A percentile compares a stretch with the other conserved stretches of the same genome.
Evolutionary conservation across 345 rosid species (phyloP).

Genomic region (Eucalyptus dawsonii): DNA sequence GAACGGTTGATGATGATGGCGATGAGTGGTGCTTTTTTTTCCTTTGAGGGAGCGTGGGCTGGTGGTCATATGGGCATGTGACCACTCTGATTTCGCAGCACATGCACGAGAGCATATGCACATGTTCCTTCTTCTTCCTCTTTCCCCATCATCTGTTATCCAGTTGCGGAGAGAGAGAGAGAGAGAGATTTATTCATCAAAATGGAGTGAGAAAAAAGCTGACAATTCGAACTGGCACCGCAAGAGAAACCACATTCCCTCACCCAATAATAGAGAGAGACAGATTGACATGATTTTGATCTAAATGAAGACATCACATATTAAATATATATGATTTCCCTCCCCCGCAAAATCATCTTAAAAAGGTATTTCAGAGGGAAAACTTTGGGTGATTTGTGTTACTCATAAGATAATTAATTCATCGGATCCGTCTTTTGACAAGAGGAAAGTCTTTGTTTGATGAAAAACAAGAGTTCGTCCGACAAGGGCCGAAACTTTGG

Average conservation of each 20-base stretch:
- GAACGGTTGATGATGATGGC: neutral
- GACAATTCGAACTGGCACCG: neutral
- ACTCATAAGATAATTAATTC: neutral
- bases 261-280: neutral
- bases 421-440: fast-evolving
- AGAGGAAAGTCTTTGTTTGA: neutral
- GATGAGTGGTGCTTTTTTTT: neutral
- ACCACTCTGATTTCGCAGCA: neutral
- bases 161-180: neutral
- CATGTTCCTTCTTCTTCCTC: neutral
- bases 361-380: neutral
- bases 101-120: neutral
- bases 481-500: neutral
- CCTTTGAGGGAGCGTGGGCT: neutral
- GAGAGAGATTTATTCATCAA: neutral
- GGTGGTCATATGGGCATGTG: neutral
- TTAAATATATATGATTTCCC: neutral
- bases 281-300: neutral
- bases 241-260: neutral
- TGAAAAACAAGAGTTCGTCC: neutral
- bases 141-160: neutral
- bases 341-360: no score
- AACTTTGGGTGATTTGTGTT: neutral
- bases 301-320: neutral
- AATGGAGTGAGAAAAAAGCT: neutral